Conservation (phyloP, 352 stramenopile species). For the Pythium vanterpoolii region DNA sequence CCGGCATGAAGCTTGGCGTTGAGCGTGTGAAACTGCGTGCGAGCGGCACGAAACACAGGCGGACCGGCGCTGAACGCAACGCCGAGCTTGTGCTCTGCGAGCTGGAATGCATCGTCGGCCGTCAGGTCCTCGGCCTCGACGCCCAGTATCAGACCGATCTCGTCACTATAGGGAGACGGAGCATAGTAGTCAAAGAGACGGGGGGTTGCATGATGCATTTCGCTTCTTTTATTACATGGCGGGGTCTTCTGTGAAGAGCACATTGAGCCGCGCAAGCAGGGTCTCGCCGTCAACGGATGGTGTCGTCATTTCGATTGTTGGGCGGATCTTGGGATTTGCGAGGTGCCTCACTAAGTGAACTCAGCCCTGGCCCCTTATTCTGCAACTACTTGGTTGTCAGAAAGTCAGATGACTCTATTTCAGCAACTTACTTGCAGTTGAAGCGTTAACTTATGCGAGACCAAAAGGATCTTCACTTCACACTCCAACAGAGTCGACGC, state of each 20-base stretch:
- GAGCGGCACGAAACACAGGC: conserved; percentile 50
- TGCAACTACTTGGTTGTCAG: not conserved
- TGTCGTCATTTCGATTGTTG: not conserved
- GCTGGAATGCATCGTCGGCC: conserved; percentile 53
- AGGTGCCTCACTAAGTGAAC: not conserved
- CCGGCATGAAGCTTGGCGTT: conserved; percentile 26
- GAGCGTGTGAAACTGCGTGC: conserved; percentile 48
- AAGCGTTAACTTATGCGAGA: conserved; percentile 21
- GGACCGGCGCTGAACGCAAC: conserved; percentile 54
- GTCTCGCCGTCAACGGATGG: conserved; percentile 16
- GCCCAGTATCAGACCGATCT: conserved; percentile 69
- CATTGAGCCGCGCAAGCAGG: conserved; percentile 35
- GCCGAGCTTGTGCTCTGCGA: conserved; percentile 76
- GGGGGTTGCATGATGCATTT: not conserved
- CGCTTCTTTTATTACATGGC: conserved; percentile 40
- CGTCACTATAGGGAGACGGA: conserved; percentile 45
- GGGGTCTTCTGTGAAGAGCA: conserved; percentile 61
- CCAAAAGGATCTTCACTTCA: not conserved
- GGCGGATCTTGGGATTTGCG: not conserved
- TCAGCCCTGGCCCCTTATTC: not conserved
- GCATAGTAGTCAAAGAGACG: not conserved
- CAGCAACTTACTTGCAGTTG: not conserved
- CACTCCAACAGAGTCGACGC: conserved; percentile 35
- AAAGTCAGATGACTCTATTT: conserved; percentile 1
- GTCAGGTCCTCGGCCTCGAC: conserved; percentile 43